These are phyloP conservation scores for Fusarium decemcellulare DNA, from an alignment of 2,329 filamentous ascomycete species.

Conservation along the genomic window DNA sequence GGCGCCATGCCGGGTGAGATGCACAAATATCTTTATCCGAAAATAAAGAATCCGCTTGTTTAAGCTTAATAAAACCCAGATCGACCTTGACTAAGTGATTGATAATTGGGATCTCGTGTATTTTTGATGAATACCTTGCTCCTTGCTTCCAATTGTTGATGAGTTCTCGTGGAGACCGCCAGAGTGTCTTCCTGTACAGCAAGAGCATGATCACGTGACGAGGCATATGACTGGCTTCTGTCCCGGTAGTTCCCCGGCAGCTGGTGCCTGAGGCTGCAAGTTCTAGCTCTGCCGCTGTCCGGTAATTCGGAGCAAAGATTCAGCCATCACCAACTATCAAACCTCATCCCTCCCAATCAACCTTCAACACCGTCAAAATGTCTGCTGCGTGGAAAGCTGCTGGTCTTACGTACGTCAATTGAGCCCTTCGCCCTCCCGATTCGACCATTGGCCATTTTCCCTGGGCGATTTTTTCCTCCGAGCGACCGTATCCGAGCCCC, in stretches of 20 bases:
- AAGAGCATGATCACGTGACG: constrained; percentile 25
- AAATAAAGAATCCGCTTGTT: constrained; percentile 8
- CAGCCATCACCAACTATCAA: constrained; percentile 53
- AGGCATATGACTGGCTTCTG: background rate
- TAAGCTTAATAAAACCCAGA: constrained; percentile 8
- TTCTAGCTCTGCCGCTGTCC: constrained; percentile 43
- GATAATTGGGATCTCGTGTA: background rate
- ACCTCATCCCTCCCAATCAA: constrained; percentile 45
- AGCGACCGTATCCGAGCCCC: constrained; percentile 37
- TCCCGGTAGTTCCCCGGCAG: too few species aligned
- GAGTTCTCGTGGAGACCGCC: background rate
- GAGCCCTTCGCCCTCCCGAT: constrained; percentile 31
- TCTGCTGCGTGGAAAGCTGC: constrained; percentile 98
- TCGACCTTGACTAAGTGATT: background rate
- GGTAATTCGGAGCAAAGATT: constrained; percentile 54
- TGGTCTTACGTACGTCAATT: constrained; percentile 87
- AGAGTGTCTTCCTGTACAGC: too few species aligned
- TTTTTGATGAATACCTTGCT: background rate
- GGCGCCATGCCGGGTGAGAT: constrained; percentile 20
- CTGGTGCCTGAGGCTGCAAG: constrained; percentile 49
- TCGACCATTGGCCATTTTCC: constrained; percentile 28
- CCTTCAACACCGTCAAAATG: constrained; percentile 77
- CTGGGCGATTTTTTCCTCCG: background rate
- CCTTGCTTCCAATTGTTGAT: background rate
- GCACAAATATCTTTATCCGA: constrained; percentile 23